Base-by-base conservation (phyloP, 1,139 yeast genomes). In the Kodamaea plutei region DNA sequence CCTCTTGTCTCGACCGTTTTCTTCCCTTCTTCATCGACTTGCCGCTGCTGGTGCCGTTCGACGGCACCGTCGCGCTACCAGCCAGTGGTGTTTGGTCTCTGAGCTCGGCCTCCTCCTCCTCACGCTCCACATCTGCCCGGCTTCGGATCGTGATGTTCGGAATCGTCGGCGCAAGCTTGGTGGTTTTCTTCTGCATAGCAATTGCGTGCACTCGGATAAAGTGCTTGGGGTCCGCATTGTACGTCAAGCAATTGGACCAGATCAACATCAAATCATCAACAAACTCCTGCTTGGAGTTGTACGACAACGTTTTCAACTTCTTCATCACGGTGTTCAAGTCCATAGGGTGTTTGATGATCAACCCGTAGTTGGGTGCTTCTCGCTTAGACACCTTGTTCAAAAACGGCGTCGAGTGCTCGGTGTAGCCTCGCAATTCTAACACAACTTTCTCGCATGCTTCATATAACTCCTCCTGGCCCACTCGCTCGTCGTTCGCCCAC, bases 401-500 rank as follows among this genome's bases (percentile, higher is more conserved):
- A 50, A 93, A 93, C 1, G 97, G 96, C 0, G 97, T 88, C 0
- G 97, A 89, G 56, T 91, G 97, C 50, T 91, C 97, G 0, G 98
- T 91, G 44, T 83, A 87, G 8, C 93, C 87, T 49, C 98, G 71
- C 25, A 93, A 64, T 48, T 93, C 98, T 40, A 80, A 62, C 0
- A 89, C 91, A 1, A 91, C 98, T 50, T 87, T 89, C 49, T 93
- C 98, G 47, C 96, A 91, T 0, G 96, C 96, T 46, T 93, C 98
- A 50, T 91, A 93, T 11, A 93, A 68, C 53, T 93, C 99, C 53
- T 93, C 99, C 56, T 93, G 99, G 4, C 98, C 98, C 24, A 91
- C 79, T 39, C 85, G 72, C 37, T 89, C 96, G 52, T 91, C 96
- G 38, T 85, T 85, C 15, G 82, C 95, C 99, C 98, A 93, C 57